Conservation (phyloP, 2,329 filamentous ascomycete species). For the Ceratocystis papillata region DNA sequence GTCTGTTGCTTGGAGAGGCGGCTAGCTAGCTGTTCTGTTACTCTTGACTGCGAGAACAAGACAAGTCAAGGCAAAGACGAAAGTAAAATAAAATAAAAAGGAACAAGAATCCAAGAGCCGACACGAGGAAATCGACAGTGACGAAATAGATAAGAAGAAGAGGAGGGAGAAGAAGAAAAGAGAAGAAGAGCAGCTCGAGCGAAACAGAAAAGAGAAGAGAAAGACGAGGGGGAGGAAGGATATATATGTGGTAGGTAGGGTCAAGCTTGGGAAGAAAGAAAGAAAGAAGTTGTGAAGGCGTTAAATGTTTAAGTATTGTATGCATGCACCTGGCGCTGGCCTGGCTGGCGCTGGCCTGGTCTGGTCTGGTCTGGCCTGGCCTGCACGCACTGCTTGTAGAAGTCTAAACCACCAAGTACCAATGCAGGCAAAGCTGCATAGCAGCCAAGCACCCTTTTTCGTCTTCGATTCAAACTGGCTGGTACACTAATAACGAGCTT, state of each 20-base stretch:
- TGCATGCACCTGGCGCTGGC: conserved; percentile 14
- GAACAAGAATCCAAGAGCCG: conserved; percentile 11
- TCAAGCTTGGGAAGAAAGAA: conserved; percentile 11
- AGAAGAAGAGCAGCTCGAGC: neutral
- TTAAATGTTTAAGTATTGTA: conserved; percentile 15
- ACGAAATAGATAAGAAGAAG: conserved; percentile 6
- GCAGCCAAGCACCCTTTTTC: conserved; percentile 3
- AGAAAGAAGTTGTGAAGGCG: conserved; percentile 18
- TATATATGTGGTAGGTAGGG: conserved; percentile 15
- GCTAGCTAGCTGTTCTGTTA: neutral
- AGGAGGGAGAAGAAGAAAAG: conserved; percentile 3
- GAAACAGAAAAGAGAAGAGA: conserved; percentile 20
- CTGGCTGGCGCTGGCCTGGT: neutral
- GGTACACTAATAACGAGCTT: conserved; percentile 8
- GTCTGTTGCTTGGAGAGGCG: neutral
- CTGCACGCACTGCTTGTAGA: conserved; percentile 8
- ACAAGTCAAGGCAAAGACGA: conserved; percentile 14
- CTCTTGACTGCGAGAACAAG: neutral
- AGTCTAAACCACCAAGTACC: conserved; percentile 1
- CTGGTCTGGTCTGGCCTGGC: neutral
- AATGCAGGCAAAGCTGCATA: conserved; percentile 7
- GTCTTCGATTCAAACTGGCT: neutral
- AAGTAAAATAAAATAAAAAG: conserved; percentile 15
- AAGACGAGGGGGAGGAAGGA: conserved; percentile 16
- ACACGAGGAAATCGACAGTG: neutral